phyloP scores from a whole-genome alignment of 2,329 filamentous ascomycete species.

The Aspergillus sp. region DNA sequence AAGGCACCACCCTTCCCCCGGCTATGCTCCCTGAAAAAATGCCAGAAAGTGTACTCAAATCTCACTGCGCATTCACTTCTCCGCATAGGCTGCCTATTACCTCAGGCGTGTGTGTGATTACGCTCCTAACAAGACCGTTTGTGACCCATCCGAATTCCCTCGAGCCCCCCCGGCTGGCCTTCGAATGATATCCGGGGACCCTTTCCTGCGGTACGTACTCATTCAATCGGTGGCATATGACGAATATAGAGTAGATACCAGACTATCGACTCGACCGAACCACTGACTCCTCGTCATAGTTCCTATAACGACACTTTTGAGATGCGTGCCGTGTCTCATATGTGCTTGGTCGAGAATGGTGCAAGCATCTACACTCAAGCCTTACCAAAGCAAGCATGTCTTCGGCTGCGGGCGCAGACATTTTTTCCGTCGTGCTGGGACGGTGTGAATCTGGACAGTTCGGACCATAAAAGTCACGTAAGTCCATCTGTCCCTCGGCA shows the following conservation, averaged over 20 bases:
- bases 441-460: conserved; percentile 26
- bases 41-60: conserved; percentile 65
- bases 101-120: conserved; percentile 18
- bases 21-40: conserved; percentile 62
- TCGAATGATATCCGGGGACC: conserved; percentile 68
- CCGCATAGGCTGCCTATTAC: conserved; percentile 66
- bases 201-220: conserved; percentile 56
- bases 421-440: conserved; percentile 35
- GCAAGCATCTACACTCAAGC: conserved; percentile 10
- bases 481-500: too few relatives aligned
- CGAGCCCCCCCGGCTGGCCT: conserved; percentile 71
- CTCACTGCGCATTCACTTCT: conserved; percentile 49
- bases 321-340: conserved; percentile 5
- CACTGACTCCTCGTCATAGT: too few relatives aligned
- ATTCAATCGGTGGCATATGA: too few relatives aligned
- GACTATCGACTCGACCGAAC: too few relatives aligned
- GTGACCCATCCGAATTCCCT: too few relatives aligned
- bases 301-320: conserved; percentile 28
- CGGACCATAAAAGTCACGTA: conserved; percentile 29
- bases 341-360: too few relatives aligned
- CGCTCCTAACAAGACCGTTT: conserved; percentile 57
- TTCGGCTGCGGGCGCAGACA: conserved; percentile 32
- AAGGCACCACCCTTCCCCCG: too few relatives aligned
- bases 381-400: conserved; percentile 19
- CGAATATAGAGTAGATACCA: too few relatives aligned